phyloP scores from a whole-genome alignment of 2,329 filamentous ascomycete genomes.

The Fusarium odoratissimum region DNA sequence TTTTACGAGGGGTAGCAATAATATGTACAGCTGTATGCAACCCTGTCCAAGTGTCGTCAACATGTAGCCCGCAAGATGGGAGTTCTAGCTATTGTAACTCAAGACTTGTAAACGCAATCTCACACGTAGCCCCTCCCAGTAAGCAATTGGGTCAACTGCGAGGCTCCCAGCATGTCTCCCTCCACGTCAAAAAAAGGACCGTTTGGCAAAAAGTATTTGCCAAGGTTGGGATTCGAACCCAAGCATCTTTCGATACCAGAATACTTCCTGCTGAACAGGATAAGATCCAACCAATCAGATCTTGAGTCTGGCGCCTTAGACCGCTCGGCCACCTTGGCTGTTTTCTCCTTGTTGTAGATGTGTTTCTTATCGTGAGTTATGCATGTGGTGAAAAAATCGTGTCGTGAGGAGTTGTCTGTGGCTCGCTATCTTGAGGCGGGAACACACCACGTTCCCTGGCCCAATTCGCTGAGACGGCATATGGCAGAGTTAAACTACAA shows the following conservation, averaged over 20 bases:
- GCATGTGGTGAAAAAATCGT: not conserved
- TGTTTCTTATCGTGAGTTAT: not conserved
- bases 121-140: too few species aligned
- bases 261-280: not conserved
- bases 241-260: slow-evolving; percentile 2
- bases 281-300: not conserved
- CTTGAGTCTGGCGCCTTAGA: not conserved
- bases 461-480: not conserved
- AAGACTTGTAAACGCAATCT: not conserved
- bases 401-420: not conserved
- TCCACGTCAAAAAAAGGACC: not conserved
- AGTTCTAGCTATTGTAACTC: not conserved
- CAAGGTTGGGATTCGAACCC: slow-evolving; percentile 5
- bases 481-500: not conserved
- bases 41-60: not conserved
- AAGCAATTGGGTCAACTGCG: not conserved
- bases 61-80: too few species aligned
- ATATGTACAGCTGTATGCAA: not conserved
- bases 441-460: not conserved
- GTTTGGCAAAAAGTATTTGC: not conserved
- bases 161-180: not conserved
- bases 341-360: not conserved
- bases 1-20: not conserved
- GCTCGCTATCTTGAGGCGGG: not conserved
- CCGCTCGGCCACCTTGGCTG: not conserved